Conservation (phyloP, 805 yeast species). For the Aciculoconidium aculeatum region DNA sequence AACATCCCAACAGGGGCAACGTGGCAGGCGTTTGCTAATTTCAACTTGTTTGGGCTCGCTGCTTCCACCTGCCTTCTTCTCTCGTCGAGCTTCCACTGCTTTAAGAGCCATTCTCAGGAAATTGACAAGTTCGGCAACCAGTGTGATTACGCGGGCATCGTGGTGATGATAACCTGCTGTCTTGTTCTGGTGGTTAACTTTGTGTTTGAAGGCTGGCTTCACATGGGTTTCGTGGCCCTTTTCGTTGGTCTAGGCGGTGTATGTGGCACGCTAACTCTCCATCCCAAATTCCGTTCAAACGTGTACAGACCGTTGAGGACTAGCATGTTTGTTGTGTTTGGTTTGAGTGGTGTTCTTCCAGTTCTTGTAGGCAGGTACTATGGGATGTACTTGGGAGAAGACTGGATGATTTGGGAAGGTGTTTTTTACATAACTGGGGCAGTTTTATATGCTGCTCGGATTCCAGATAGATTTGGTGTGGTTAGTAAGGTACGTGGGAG, state of each 20-base stretch:
- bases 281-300: constrained; percentile 60
- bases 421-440: constrained; percentile 76
- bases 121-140: constrained; percentile 57
- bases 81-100: constrained; percentile 61
- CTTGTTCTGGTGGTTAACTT: constrained; percentile 39
- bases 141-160: constrained; percentile 72
- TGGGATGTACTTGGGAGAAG: constrained; percentile 49
- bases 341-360: constrained; percentile 72
- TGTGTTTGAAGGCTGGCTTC: constrained; percentile 31
- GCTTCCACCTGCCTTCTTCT: constrained; percentile 54
- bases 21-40: constrained; percentile 22
- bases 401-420: constrained; percentile 67
- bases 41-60: constrained; percentile 51
- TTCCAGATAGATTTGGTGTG: constrained; percentile 62
- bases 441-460: constrained; percentile 63
- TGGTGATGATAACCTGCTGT: constrained; percentile 60
- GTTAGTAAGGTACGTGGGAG: constrained; percentile 19
- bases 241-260: constrained; percentile 51
- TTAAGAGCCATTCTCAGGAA: constrained; percentile 58
- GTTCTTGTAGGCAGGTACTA: constrained; percentile 41
- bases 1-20: constrained; percentile 34
- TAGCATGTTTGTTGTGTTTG: constrained; percentile 71
- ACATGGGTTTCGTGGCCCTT: constrained; percentile 36
- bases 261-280: constrained; percentile 60
- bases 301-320: constrained; percentile 77